Evolutionary conservation across 495 filamentous ascomycete genomes (phyloP), one percentile per base, ranked within the genome.

Genomic region (Hypoxylon crocopeplum): DNA sequence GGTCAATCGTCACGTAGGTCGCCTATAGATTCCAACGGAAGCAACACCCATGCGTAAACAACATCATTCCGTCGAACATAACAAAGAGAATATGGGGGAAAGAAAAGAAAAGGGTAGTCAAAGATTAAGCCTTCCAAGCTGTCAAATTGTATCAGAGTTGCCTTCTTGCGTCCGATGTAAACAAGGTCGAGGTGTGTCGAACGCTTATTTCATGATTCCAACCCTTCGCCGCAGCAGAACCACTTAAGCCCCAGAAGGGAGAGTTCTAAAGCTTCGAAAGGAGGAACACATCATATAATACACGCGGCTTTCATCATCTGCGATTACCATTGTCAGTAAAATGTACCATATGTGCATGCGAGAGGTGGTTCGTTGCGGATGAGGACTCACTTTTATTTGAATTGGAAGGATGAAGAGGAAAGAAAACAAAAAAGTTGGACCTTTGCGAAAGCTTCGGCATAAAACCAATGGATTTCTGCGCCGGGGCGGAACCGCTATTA

Each of bases 291-390:
- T 97, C 91, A 93, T 87, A 87, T 79, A 76, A 66, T 86, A 88
- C 93, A 97, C 93, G 81, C 89, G 85, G 90, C 89, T 96, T 96
- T 97, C 94, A 97, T 98, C 94, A 98, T 95, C 90, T 96, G 71
- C 3, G 48, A 57, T 45, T 45, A 40, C 32, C 11, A 22, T 16
- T 37, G 70, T 88, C 74, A 88, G 84, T 68, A 69, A 51, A 11
- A 24, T 21, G 7, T 42, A 22, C n/a, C 11, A 16, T 11, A 34
- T 24, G 15, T n/a, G 20, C 20, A 27, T 38, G 12, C 51, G 38
- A 48, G 47, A 67, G 49, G 7, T 32, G 7, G 1, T 22, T 39
- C 30, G 48, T 32, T n/a, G 42, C 12, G 22, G 38, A 53, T 46
- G 38, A 53, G 46, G 59, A 81, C 92, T 85, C 79, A 98, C 93